These are phyloP conservation scores for Nothophytophthora sp. DNA, from an alignment of 352 stramenopile genomes.

Conservation along the genomic window DNA sequence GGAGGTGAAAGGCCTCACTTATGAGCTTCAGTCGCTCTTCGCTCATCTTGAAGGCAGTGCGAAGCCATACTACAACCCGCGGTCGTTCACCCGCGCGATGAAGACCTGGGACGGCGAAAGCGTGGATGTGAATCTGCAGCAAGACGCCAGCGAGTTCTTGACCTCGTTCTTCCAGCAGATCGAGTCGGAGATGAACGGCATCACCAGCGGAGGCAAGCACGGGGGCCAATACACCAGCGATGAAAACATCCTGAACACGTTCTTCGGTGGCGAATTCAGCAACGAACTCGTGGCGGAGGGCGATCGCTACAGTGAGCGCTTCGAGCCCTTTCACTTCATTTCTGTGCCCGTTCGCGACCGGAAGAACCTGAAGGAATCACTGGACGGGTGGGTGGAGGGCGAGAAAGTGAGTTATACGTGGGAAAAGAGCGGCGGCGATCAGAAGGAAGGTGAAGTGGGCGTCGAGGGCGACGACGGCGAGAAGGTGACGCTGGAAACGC, in stretches of 20 bases:
- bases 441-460: constrained; percentile 19
- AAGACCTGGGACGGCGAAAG: constrained; percentile 89
- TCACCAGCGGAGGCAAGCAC: constrained; percentile 30
- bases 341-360: constrained; percentile 88
- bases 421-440: constrained; percentile 45
- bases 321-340: constrained; percentile 92
- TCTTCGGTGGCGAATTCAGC: constrained; percentile 91
- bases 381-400: constrained; percentile 88
- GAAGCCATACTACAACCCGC: constrained; percentile 86
- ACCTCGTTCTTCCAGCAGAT: constrained; percentile 94
- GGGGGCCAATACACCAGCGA: constrained; percentile 34
- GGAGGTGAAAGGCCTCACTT: constrained; percentile 54
- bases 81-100: constrained; percentile 74
- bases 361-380: constrained; percentile 83
- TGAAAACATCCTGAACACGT: constrained; percentile 84
- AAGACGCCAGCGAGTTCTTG: constrained; percentile 94
- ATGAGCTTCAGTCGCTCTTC: constrained; percentile 91
- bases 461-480: constrained; percentile 34
- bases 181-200: constrained; percentile 90
- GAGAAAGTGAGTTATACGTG: constrained; percentile 92
- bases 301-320: constrained; percentile 84
- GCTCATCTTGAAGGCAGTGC: constrained; percentile 87
- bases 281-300: constrained; percentile 92
- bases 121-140: constrained; percentile 90
- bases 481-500: constrained; percentile 87